A percentile compares a stretch with the other conserved stretches of the same genome.
phyloP scores from a whole-genome alignment of 805 yeast genomes.

The Zygosaccharomyces gambellarensis region DNA sequence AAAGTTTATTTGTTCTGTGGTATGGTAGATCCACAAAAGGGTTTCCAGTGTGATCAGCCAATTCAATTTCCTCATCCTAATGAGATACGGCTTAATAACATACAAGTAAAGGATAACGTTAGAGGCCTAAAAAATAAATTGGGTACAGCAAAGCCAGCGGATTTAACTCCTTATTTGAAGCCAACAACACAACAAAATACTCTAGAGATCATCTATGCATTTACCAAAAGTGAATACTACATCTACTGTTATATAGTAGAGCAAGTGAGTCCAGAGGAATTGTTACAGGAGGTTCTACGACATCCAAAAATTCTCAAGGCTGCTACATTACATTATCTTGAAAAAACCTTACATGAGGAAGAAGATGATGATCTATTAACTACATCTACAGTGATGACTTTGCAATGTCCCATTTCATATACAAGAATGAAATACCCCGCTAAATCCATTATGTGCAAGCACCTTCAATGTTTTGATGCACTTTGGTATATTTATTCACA shows the following conservation, averaged over 20 bases:
- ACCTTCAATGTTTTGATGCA: slow-evolving; percentile 87
- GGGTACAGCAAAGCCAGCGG: slow-evolving; percentile 81
- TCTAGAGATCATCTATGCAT: slow-evolving; percentile 54
- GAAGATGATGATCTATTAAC: slow-evolving; percentile 71
- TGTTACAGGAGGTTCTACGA: slow-evolving; percentile 38
- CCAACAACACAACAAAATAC: slow-evolving; percentile 36
- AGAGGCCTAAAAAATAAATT: slow-evolving; percentile 71
- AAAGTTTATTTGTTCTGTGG: slow-evolving; percentile 56
- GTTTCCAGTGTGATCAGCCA: slow-evolving; percentile 52
- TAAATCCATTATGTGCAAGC: slow-evolving; percentile 66
- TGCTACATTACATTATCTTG: slow-evolving; percentile 47
- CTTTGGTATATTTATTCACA: slow-evolving; percentile 68
- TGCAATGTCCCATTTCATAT: slow-evolving; percentile 77
- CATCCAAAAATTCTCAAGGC: slow-evolving; percentile 51
- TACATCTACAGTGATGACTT: slow-evolving; percentile 57
- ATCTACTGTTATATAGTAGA: slow-evolving; percentile 59
- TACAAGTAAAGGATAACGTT: slow-evolving; percentile 46
- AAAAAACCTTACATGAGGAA: slow-evolving; percentile 36
- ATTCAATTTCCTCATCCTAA: slow-evolving; percentile 72
- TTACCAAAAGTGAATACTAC: slow-evolving; percentile 46
- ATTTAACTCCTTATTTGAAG: slow-evolving; percentile 52
- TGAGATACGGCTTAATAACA: slow-evolving; percentile 59
- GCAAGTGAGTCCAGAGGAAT: slow-evolving; percentile 37
- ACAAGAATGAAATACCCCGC: slow-evolving; percentile 67
- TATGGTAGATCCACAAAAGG: slow-evolving; percentile 28